Evolutionary conservation across 1,139 yeast species (phyloP), one percentile per base, ranked within the genome.

Genomic region (Nadsonia starkeyi-henricii): DNA sequence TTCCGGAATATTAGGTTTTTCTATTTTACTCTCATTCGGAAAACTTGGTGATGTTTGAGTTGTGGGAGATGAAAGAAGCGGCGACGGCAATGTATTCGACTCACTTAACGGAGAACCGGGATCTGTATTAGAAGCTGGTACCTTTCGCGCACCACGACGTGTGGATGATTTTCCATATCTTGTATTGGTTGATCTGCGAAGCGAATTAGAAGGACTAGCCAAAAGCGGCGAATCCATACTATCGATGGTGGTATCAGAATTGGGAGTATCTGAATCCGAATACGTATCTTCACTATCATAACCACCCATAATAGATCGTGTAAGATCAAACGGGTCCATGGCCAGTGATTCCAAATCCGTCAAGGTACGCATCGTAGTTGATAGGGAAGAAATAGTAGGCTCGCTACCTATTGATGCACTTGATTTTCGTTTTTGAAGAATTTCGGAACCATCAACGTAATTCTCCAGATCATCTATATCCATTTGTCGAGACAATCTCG

Each of bases 331-430:
- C 1, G 65, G 65, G 47, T 62, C 63, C 52, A 61, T 58, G 3
- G 66, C 65, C 49, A 63, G 53, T 36, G 62, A 57, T 46, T 63
- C 66, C 36, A 62, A 52, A 47, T 63, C 67, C 9, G 65, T 64
- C 7, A 64, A 55, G 2, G 62, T 54, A 45, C 57, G 51, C 43
- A 66, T 53, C 47, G 59, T 62, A 15, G 58, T 58, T 1, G 62
- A 58, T 20, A 60, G 48, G 9, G 58, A 52, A 21, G 56, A 52
- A 26, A 60, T 57, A 19, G 61, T 57, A 50, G 62, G 56, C 39
- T 33, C 39, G 12, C 17, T 33, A 45, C 51, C 51, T 23, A 23
- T 23, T 53, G 51, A 8, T 51, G 53, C 45, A 41, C 45, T 37
- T 48, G 55, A 26, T 30, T 42, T 45, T 20, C 52, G 45, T 49